Conservation (phyloP, 2,329 filamentous ascomycete species). For the Alternaria angustiovoidea region DNA sequence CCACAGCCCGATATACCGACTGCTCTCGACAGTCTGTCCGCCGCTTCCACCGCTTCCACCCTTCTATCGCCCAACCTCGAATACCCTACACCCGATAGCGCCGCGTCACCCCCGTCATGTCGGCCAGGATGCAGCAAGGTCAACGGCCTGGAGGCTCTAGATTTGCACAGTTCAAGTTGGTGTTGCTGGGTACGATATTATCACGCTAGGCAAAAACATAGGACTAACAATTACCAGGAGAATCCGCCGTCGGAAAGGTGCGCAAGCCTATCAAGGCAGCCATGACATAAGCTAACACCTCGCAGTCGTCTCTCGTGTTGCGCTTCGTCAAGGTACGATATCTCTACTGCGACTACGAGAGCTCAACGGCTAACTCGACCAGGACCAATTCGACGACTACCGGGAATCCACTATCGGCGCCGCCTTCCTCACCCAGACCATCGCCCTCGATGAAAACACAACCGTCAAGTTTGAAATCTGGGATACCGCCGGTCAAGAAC, state of each 20-base stretch:
- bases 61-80: too few species aligned
- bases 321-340: slow-evolving; percentile 88
- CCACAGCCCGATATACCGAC: slow-evolving; percentile 7
- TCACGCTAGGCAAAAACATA: too few species aligned
- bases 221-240: slow-evolving; percentile 67
- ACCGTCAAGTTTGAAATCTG: slow-evolving; percentile 99
- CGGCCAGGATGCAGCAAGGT: slow-evolving; percentile 80
- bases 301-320: slow-evolving; percentile 92
- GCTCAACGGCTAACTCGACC: slow-evolving; percentile 8
- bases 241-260: slow-evolving; percentile 99
- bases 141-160: slow-evolving; percentile 71
- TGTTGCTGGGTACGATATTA: slow-evolving; percentile 77
- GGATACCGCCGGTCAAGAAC: slow-evolving; percentile 89
- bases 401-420: slow-evolving; percentile 98
- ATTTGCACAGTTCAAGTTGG: slow-evolving; percentile 99
- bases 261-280: slow-evolving; percentile 40
- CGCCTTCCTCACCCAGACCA: slow-evolving; percentile 98
- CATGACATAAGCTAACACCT: slow-evolving; percentile 39
- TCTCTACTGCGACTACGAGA: too few species aligned
- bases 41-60: too few species aligned
- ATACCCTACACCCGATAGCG: slow-evolving; percentile 17
- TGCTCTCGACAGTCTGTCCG: not conserved
- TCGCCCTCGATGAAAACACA: slow-evolving; percentile 95
- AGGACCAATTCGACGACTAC: slow-evolving; percentile 99
- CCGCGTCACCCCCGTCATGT: slow-evolving; percentile 67